Evolutionary conservation across 1,284 basidiomycete species (phyloP), one percentile per base, ranked within the genome.

Genomic region (Austroboletus olivaceoglutinosus): DNA sequence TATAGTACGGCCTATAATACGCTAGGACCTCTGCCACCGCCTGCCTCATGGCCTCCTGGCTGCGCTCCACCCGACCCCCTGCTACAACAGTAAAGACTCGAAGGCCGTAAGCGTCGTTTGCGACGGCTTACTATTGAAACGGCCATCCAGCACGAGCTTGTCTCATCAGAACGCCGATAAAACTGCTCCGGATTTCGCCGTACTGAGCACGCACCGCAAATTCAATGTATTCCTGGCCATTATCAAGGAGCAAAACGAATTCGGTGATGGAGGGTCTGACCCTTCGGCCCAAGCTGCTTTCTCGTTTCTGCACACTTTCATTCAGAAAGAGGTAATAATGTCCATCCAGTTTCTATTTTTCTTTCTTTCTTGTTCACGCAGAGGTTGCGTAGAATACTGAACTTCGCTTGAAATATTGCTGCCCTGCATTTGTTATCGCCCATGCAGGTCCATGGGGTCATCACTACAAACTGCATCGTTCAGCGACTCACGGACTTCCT

Each of bases 401-500:
- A 10, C 4, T 55, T 9, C 5, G 1, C n/a, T 8, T 3, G 6
- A 58, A 7, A 36, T 60, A 23, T 4, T 50, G 45, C 12, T 51
- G 27, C 22, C 57, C 61, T 1, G 1, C 31, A 3, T 64, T 62
- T 22, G 7, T 48, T 2, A 29, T 59, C 0, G 46, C 46, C 1
- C 27, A 43, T 38, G 49, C 48, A 15, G 51, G 51, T 15, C 49
- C 62, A 25, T 60, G 60, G 58, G 37, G 30, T 64, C 3, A 8
- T 57, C 9, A 53, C 42, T 0, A 0, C 7, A 4, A 4, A 36
- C 0, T 62, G 47, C 12, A 1, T 62, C 9, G 43, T 62, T 8
- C 57, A 59, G 16, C 45, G 43, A 19, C 61, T 64, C n/a, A 59
- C 48, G 0, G 54, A 62, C 30, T 52, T 50, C 16, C 3, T 63